Evolutionary conservation across 768 basidiomycete species (phyloP), one percentile per base, ranked within the genome.

Genomic region (Mycena venus): DNA sequence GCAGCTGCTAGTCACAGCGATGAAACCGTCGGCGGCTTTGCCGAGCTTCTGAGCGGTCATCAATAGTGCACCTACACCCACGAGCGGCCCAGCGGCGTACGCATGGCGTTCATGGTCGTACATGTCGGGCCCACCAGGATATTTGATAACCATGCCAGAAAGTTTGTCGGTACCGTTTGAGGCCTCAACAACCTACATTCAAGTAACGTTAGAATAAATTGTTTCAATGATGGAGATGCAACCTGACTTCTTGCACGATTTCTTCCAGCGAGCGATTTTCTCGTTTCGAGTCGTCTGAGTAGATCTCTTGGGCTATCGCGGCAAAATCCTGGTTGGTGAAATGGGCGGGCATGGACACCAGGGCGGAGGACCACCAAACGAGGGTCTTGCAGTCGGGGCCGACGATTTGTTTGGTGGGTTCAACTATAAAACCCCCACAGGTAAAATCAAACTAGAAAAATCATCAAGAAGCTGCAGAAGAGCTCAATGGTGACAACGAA

Each of bases 371-470:
- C 19, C 12, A 72, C 66, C 66, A 76, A 2, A 66, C 8, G 6
- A 76, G 70, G 11, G 19, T 59, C 34, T 72, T 76, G 67, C 75
- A 76, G 11, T 58, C 71, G 6, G 75, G 55, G 4, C 75, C 75
- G 15, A 76, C 15, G 19, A 65, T 62, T 42, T 31, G 3, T 36
- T 72, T 72, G n/a, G 70, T 69, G 29, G 53, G 19, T 47, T 65
- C 67, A 5, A 76, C 17, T 8, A 72, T 40, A 0, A 40, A 15
- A 2, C 70, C 75, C 2, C 75, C 75, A 11, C 15, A 23, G 47
- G 17, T n/a, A 12, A 69, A 72, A 31, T 76, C 70, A 8, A 76
- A 23, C 70, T 76, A 6, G 32, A 12, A 21, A n/a, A 34, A 21
- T 3, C 17, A 32, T 14, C 17, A 36, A 51, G 25, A 32, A 23